phyloP scores from a whole-genome alignment of 441 rosid genomes.

The Adansonia madagascariensis region DNA sequence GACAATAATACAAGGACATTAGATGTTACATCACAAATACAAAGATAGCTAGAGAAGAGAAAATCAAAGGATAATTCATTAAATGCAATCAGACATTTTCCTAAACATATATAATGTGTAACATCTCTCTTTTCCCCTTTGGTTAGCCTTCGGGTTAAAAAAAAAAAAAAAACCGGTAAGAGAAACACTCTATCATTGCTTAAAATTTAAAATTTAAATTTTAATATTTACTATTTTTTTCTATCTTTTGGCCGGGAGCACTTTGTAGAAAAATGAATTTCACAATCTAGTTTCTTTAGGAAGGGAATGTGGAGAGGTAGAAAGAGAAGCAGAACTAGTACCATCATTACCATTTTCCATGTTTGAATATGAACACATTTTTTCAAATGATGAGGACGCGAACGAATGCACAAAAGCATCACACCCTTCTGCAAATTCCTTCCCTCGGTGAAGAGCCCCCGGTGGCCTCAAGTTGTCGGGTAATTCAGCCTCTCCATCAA shows the following conservation, averaged over 20 bases:
- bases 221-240: no score
- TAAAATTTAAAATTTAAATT: no score
- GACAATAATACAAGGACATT: neutral
- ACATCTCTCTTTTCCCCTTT: neutral
- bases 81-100: neutral
- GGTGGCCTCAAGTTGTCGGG: conserved; percentile 40
- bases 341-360: conserved; percentile 28
- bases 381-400: conserved; percentile 37
- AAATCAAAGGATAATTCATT: neutral
- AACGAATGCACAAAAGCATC: conserved; percentile 38
- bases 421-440: conserved; percentile 39
- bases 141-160: neutral
- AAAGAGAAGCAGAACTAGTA: conserved; percentile 31
- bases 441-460: neutral
- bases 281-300: conserved; percentile 28
- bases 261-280: no score
- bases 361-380: conserved; percentile 25
- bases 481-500: conserved; percentile 58
- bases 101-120: neutral
- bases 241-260: no score
- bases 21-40: neutral
- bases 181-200: no score
- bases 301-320: conserved; percentile 39
- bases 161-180: no score
- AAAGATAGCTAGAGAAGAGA: neutral